Conservation (phyloP, 768 basidiomycete genomes). For the Collybia nuda region DNA sequence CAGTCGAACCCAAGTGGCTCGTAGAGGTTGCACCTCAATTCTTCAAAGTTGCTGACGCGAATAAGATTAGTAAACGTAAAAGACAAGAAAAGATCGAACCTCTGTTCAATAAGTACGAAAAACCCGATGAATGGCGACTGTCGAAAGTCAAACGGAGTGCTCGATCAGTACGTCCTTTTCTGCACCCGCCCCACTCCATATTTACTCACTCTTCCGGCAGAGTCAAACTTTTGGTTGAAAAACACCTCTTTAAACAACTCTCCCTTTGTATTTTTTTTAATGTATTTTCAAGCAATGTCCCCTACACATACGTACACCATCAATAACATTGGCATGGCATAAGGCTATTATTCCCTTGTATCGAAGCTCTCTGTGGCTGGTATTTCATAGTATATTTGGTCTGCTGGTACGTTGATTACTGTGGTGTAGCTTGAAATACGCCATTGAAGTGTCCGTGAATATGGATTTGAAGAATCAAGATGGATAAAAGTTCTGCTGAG, state of each 20-base stretch:
- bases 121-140: constrained; percentile 91
- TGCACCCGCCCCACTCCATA: constrained; percentile 3
- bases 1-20: constrained; percentile 97
- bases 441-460: no score
- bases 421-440: no score
- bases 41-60: constrained; percentile 97
- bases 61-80: constrained; percentile 97
- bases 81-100: constrained; percentile 97
- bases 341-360: no score
- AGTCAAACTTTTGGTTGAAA: constrained; percentile 88
- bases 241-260: constrained; percentile 10
- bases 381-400: no score
- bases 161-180: constrained; percentile 56
- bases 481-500: no score
- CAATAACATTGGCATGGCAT: background rate
- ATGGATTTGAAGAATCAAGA: no score
- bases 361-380: no score
- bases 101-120: constrained; percentile 92
- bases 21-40: constrained; percentile 97
- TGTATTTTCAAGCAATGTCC: background rate
- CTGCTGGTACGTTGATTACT: no score
- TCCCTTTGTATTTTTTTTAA: constrained; percentile 11
- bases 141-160: constrained; percentile 92
- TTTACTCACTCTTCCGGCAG: constrained; percentile 35
- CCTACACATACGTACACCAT: no score